A percentile compares a stretch with the other conserved stretches of the same genome.
Evolutionary conservation across 352 stramenopile genomes (phyloP).

Genomic region (Phytopythium kandeliae): DNA sequence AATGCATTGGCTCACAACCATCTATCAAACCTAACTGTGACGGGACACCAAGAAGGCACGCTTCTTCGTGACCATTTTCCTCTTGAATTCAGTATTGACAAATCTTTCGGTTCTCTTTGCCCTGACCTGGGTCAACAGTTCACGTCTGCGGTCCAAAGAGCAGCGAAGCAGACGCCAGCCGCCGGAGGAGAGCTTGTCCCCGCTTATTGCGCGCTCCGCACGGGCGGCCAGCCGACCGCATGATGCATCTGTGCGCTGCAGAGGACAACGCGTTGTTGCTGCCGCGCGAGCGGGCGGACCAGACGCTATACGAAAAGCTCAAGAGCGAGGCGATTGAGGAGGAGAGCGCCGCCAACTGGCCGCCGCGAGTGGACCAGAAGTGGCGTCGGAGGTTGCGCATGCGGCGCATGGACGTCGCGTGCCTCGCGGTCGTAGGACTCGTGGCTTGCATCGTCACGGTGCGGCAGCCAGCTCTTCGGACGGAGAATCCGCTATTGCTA

Average conservation of each 20-base stretch:
- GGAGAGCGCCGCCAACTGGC: neutral
- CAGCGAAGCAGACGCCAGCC: neutral
- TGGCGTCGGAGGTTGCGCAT: slow-evolving; percentile 14
- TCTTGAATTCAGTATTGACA: slow-evolving; percentile 2
- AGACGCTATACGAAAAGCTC: slow-evolving; percentile 1
- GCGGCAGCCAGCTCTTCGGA: slow-evolving; percentile 30
- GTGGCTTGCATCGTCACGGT: slow-evolving; percentile 47
- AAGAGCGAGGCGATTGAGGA: neutral
- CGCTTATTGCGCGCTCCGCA: no score
- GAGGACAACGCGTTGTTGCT: slow-evolving; percentile 20
- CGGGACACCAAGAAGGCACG: no score
- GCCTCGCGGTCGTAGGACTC: slow-evolving; percentile 38
- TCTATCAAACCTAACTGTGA: no score
- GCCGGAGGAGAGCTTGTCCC: neutral
- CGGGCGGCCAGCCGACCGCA: neutral
- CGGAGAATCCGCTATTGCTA: slow-evolving; percentile 31
- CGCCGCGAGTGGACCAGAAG: neutral
- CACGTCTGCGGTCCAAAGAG: no score
- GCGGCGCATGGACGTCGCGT: slow-evolving; percentile 41
- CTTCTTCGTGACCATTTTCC: slow-evolving; percentile 1
- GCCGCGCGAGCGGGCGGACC: slow-evolving; percentile 9
- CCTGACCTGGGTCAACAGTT: no score
- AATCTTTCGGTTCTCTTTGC: no score
- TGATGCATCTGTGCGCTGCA: neutral
- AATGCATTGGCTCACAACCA: no score